Evolutionary conservation across 2,329 filamentous ascomycete species (phyloP).

Genomic region (Tolypocladium paradoxum): DNA sequence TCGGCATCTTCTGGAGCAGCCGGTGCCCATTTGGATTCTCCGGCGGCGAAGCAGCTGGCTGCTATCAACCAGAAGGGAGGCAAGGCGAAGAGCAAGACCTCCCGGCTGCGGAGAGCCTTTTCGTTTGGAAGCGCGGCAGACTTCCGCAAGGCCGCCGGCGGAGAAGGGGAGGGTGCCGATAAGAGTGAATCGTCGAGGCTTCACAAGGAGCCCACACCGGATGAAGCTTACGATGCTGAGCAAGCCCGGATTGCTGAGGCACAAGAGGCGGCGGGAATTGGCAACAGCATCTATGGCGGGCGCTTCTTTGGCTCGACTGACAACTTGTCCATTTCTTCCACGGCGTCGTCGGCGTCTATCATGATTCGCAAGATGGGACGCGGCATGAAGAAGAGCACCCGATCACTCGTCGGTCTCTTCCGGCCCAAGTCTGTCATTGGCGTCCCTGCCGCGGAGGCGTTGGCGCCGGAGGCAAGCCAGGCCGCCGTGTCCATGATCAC

Average conservation of each 20-base stretch:
- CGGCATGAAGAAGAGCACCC: constrained; percentile 89
- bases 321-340: constrained; percentile 85
- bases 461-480: constrained; percentile 55
- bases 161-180: constrained; percentile 36
- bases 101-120: constrained; percentile 77
- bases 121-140: constrained; percentile 95
- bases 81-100: constrained; percentile 74
- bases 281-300: constrained; percentile 86
- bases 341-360: constrained; percentile 78
- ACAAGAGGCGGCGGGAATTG: constrained; percentile 86
- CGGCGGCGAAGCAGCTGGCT: constrained; percentile 73
- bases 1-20: constrained; percentile 17
- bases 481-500: constrained; percentile 93
- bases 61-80: constrained; percentile 77
- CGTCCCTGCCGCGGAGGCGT: constrained; percentile 58
- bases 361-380: constrained; percentile 99
- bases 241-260: constrained; percentile 84
- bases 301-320: constrained; percentile 88
- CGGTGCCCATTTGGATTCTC: constrained; percentile 40
- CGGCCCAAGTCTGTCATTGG: constrained; percentile 86
- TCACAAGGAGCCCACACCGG: constrained; percentile 51
- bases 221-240: constrained; percentile 70
- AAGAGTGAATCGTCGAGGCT: constrained; percentile 38
- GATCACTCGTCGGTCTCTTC: constrained; percentile 89
- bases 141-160: constrained; percentile 62